These are phyloP conservation scores for Agaricus subrufescens DNA, from an alignment of 768 basidiomycete genomes.

Conservation along the genomic window DNA sequence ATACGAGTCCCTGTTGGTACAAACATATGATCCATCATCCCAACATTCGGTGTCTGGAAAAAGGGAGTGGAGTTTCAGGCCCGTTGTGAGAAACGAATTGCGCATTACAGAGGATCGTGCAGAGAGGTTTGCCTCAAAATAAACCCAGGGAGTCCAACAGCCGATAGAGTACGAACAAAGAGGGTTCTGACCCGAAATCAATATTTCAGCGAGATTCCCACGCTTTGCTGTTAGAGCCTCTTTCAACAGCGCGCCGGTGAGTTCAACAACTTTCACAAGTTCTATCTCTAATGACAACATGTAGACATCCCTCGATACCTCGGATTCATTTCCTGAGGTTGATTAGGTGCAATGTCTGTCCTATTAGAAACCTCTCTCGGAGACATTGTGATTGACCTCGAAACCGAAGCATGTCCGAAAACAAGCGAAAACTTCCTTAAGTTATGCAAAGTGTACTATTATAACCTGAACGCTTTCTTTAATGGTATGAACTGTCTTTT, in stretches of 20 bases:
- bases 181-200: too few species aligned
- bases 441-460: conserved; percentile 95
- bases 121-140: too few species aligned
- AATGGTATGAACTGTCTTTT: conserved; percentile 61
- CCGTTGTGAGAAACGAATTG: too few species aligned
- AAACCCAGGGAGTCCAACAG: too few species aligned
- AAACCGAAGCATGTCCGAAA: conserved; percentile 85
- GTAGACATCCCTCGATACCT: not conserved
- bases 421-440: conserved; percentile 97
- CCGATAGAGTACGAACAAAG: too few species aligned
- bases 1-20: not conserved
- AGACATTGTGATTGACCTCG: conserved; percentile 94
- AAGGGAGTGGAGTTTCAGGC: too few species aligned
- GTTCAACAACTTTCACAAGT: not conserved
- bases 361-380: conserved; percentile 96
- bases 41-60: too few species aligned
- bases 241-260: not conserved
- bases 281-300: not conserved
- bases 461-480: conserved; percentile 96
- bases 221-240: too few species aligned
- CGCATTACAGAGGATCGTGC: too few species aligned
- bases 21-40: too few species aligned
- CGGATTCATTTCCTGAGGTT: not conserved
- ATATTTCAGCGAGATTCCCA: too few species aligned
- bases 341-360: conserved; percentile 68